Evolutionary conservation across 1,284 basidiomycete species (phyloP).

Genomic region (Heliocybe sulcata): DNA sequence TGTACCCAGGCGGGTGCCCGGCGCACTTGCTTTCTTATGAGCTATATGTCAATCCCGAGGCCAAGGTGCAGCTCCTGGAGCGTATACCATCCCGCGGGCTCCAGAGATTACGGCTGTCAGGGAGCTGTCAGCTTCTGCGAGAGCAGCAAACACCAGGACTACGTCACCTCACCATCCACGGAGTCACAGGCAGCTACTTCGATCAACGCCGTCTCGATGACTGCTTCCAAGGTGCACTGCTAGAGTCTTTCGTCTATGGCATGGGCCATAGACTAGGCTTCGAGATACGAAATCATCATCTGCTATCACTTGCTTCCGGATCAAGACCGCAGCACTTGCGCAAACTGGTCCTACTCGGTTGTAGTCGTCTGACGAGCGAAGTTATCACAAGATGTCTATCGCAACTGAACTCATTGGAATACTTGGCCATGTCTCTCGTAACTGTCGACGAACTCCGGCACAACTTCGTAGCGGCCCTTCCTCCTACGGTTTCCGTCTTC

Average conservation of each 20-base stretch:
- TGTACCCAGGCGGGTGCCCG: slow-evolving; percentile 25
- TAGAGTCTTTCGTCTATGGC: slow-evolving; percentile 28
- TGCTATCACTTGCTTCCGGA: slow-evolving; percentile 22
- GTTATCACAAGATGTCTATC: slow-evolving; percentile 23
- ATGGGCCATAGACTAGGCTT: slow-evolving; percentile 28
- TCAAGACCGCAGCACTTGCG: slow-evolving; percentile 19
- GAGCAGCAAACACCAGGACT: slow-evolving; percentile 17
- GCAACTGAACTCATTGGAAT: slow-evolving; percentile 22
- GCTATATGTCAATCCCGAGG: slow-evolving; percentile 24
- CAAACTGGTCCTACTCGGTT: slow-evolving; percentile 29
- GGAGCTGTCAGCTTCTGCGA: slow-evolving; percentile 19
- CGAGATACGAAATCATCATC: slow-evolving; percentile 27
- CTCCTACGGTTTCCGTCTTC: slow-evolving; percentile 20
- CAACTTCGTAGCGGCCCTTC: slow-evolving; percentile 27
- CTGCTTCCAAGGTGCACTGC: slow-evolving; percentile 18
- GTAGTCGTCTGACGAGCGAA: slow-evolving; percentile 24
- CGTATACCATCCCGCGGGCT: slow-evolving; percentile 18
- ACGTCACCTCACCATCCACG: slow-evolving; percentile 23
- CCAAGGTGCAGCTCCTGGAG: slow-evolving; percentile 22
- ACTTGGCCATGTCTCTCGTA: slow-evolving; percentile 29
- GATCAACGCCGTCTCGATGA: slow-evolving; percentile 23
- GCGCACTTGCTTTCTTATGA: slow-evolving; percentile 24
- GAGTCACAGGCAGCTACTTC: slow-evolving; percentile 28
- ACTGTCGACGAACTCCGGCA: slow-evolving; percentile 27
- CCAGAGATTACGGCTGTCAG: slow-evolving; percentile 28